These are phyloP conservation scores for Protostelium mycophagum DNA, from an alignment of 78 protist genomes.

Conservation along the genomic window DNA sequence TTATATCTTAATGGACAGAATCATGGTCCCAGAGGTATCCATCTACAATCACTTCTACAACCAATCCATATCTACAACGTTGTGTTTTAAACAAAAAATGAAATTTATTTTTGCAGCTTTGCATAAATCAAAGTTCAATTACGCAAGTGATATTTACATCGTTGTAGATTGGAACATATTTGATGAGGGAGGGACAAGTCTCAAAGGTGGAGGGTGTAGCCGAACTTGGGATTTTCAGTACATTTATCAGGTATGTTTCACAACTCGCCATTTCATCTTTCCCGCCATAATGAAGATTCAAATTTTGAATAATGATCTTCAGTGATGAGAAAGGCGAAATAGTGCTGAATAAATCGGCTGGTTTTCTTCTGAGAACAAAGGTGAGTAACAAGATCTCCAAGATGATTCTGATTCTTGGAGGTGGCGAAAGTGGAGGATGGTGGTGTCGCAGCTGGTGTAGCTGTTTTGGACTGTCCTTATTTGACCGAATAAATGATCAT, in stretches of 20 bases:
- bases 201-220: slow-evolving; percentile 26
- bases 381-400: no score
- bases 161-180: not conserved
- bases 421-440: slow-evolving; percentile 72
- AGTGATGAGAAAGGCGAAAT: not conserved
- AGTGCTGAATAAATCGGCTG: slow-evolving; percentile 45
- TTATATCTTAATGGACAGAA: slow-evolving; percentile 86
- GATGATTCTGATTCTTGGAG: no score
- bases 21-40: slow-evolving; percentile 34
- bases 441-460: slow-evolving; percentile 90
- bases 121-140: no score
- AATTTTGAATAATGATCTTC: no score
- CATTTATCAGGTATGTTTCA: slow-evolving; percentile 15
- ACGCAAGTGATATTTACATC: not conserved
- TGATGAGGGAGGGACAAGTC: slow-evolving; percentile 16
- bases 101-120: no score
- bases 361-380: slow-evolving; percentile 82
- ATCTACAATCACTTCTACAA: no score
- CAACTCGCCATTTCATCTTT: not conserved
- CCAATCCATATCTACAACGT: no score
- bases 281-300: not conserved
- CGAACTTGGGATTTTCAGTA: slow-evolving; percentile 75
- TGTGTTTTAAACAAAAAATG: no score
- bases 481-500: not conserved
- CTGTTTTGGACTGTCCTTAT: slow-evolving; percentile 59